A percentile compares a stretch with the other conserved stretches of the same genome.
These are phyloP conservation scores for Phymatotrichopsis omnivora DNA, from an alignment of 2,329 filamentous ascomycete species.

Conservation along the genomic window DNA sequence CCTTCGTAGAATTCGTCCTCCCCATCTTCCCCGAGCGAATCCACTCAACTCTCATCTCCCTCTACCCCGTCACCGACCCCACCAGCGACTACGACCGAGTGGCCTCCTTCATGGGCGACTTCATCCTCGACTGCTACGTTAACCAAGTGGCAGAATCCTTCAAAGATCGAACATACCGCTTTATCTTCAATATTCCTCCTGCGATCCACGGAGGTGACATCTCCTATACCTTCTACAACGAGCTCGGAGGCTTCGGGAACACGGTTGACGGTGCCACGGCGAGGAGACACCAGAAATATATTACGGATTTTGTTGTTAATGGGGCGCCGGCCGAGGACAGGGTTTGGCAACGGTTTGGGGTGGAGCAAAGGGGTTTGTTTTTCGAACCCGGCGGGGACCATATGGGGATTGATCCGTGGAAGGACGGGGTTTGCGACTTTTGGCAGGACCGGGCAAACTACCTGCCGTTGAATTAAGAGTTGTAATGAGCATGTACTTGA, in stretches of 20 bases:
- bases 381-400: slow-evolving; percentile 17
- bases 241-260: no score
- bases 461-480: no score
- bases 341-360: background rate
- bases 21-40: background rate
- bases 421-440: slow-evolving; percentile 15
- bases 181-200: slow-evolving; percentile 1
- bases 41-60: background rate
- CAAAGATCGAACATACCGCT: slow-evolving; percentile 2
- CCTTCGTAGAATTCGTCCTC: background rate
- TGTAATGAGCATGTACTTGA: no score
- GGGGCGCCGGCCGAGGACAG: slow-evolving; percentile 12
- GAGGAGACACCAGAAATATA: slow-evolving; percentile 22
- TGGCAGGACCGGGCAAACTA: no score
- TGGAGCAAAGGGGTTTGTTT: slow-evolving; percentile 6
- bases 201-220: slow-evolving; percentile 11
- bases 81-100: background rate
- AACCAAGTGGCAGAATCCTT: slow-evolving; percentile 2
- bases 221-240: slow-evolving; percentile 9
- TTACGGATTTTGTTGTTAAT: slow-evolving; percentile 15
- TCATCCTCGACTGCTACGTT: slow-evolving; percentile 12
- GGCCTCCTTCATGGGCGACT: slow-evolving; percentile 5
- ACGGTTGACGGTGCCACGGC: no score
- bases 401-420: slow-evolving; percentile 19
- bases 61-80: slow-evolving; percentile 5